These are phyloP conservation scores for Metarhizium humberi DNA, from an alignment of 2,329 filamentous ascomycete species.

Conservation along the genomic window DNA sequence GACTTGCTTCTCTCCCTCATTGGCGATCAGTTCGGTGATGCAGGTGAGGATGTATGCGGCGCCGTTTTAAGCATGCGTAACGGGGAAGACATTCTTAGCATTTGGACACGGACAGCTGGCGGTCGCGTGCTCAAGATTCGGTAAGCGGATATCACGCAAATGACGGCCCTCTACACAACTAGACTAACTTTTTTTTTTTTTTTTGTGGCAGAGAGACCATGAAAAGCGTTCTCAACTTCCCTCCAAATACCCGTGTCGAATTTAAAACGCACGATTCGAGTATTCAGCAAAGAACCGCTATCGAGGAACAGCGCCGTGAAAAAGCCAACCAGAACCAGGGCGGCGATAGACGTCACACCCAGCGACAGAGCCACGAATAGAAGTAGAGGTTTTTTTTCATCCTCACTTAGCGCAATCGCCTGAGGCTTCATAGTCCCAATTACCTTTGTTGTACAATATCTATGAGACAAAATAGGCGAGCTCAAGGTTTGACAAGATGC, in stretches of 20 bases:
- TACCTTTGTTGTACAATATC: conserved; percentile 1
- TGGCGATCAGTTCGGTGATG: conserved; percentile 89
- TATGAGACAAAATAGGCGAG: background rate
- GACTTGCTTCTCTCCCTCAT: conserved; percentile 83
- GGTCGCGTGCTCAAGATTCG: conserved; percentile 93
- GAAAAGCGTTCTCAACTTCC: conserved; percentile 80
- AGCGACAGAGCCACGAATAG: conserved; percentile 26
- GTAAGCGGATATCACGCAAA: conserved; percentile 37
- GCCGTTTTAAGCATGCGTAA: conserved; percentile 90
- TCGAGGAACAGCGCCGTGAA: conserved; percentile 85
- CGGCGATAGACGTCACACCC: conserved; percentile 28
- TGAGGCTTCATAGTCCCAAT: background rate
- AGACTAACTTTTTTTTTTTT: background rate
- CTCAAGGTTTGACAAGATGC: background rate
- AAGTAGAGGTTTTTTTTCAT: background rate
- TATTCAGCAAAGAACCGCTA: conserved; percentile 82
- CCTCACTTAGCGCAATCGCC: background rate
- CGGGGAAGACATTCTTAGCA: conserved; percentile 93
- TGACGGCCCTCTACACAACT: background rate
- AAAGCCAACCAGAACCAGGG: conserved; percentile 50
- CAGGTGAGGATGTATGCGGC: conserved; percentile 88
- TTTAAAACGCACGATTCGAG: conserved; percentile 97
- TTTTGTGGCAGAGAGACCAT: conserved; percentile 67
- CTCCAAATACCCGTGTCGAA: conserved; percentile 79
- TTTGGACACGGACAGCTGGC: conserved; percentile 93